Evolutionary conservation across 2,329 filamentous ascomycete genomes (phyloP).

Genomic region (Xylariaceae sp.): DNA sequence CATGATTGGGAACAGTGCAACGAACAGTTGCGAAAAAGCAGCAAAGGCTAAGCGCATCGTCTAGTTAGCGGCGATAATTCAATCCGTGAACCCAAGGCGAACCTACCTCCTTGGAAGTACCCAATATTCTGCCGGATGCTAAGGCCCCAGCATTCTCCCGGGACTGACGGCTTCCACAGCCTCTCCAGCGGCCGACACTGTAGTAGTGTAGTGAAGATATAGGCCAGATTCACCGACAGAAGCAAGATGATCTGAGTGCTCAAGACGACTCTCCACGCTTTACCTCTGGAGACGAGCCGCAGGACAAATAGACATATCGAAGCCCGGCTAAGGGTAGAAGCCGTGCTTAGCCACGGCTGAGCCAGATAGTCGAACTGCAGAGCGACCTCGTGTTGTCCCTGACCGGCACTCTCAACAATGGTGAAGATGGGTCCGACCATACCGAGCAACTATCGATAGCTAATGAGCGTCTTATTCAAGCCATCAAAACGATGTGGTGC

Average conservation of each 20-base stretch:
- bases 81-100: not conserved
- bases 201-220: conserved; percentile 39
- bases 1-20: conserved; percentile 40
- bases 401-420: conserved; percentile 37
- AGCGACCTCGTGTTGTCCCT: conserved; percentile 29
- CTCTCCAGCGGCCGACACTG: conserved; percentile 43
- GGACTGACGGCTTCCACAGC: conserved; percentile 38
- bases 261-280: conserved; percentile 38
- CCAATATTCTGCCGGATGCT: conserved; percentile 39
- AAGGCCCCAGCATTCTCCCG: conserved; percentile 39
- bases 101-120: conserved; percentile 40
- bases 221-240: conserved; percentile 38
- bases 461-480: not conserved
- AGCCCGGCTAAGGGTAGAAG: conserved; percentile 40
- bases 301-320: conserved; percentile 43
- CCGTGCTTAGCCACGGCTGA: conserved; percentile 42
- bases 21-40: conserved; percentile 41
- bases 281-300: conserved; percentile 33
- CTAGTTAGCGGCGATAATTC: not conserved
- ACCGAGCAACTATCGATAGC: conserved; percentile 35
- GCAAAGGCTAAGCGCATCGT: conserved; percentile 34
- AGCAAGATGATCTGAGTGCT: conserved; percentile 37
- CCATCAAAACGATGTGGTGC: not conserved
- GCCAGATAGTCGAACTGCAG: conserved; percentile 40
- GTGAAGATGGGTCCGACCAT: conserved; percentile 40